A percentile compares a stretch with the other conserved stretches of the same genome.
Conservation (phyloP, 2,329 filamentous ascomycete species). For the Ophiostoma sp. region DNA sequence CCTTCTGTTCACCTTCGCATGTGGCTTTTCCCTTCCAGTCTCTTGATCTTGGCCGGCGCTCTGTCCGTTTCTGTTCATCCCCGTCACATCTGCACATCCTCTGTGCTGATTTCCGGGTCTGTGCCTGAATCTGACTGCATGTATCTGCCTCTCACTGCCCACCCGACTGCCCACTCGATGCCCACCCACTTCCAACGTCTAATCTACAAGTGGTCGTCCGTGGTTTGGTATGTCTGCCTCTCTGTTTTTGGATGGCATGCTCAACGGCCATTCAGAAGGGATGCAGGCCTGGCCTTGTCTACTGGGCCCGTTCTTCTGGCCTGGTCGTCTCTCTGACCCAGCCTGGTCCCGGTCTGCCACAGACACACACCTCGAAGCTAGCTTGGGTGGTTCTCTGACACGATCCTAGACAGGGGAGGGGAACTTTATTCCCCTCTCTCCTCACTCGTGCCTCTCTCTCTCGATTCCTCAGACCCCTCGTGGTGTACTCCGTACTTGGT, state of each 20-base stretch:
- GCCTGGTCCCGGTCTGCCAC: not conserved
- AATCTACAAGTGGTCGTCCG: not conserved
- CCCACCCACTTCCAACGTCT: not conserved
- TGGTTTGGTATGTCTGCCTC: not conserved
- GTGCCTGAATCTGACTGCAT: slow-evolving; percentile 18
- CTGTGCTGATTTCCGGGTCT: not conserved
- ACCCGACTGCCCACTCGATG: not conserved
- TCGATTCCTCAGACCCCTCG: not conserved
- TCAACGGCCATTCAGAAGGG: not conserved
- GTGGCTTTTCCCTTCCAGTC: not conserved
- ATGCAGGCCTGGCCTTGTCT: not conserved
- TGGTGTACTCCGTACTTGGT: not conserved
- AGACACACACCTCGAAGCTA: slow-evolving; percentile 9
- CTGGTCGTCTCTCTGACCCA: not conserved
- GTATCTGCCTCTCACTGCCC: not conserved
- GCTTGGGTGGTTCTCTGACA: slow-evolving; percentile 11
- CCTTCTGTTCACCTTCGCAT: not conserved
- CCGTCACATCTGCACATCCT: slow-evolving; percentile 11
- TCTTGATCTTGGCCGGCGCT: not conserved
- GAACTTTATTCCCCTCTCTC: not conserved
- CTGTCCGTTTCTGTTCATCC: not conserved
- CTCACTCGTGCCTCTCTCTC: not conserved
- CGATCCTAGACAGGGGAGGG: slow-evolving; percentile 8
- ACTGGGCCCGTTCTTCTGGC: not conserved
- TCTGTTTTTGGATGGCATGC: slow-evolving; percentile 10